phyloP scores from a whole-genome alignment of 345 rosid species.

The Eucalyptus curtisii region DNA sequence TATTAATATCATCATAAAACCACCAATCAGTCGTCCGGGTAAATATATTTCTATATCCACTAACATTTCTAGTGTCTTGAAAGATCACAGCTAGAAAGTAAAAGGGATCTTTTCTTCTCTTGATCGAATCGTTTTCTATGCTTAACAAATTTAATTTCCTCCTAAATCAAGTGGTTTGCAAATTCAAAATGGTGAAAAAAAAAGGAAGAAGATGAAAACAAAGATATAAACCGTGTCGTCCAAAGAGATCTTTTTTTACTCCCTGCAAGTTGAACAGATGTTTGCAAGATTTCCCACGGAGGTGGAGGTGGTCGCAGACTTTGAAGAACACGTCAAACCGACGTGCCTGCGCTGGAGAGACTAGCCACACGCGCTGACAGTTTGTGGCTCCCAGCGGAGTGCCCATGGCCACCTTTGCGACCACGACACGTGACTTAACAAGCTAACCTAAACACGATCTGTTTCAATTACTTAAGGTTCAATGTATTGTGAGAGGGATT shows the following conservation, averaged over 20 bases:
- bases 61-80: not conserved
- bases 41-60: not conserved
- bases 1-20: not conserved
- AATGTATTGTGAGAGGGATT: not conserved
- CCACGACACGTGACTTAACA: not conserved
- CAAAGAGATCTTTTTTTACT: not conserved
- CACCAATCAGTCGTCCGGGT: rapidly evolving
- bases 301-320: not conserved
- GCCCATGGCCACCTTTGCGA: not conserved
- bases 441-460: not conserved
- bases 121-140: not conserved
- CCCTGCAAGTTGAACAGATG: not conserved
- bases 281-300: not conserved
- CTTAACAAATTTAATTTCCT: not conserved
- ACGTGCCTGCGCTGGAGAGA: not conserved
- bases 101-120: not conserved
- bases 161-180: not conserved
- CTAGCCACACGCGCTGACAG: not conserved
- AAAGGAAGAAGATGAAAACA: not conserved
- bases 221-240: not conserved
- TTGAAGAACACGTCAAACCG: not conserved
- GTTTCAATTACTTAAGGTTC: not conserved
- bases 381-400: not conserved
- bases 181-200: not conserved
- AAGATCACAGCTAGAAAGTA: not conserved